Base-by-base conservation (phyloP, 1,284 basidiomycete genomes). In the Pulchroboletus neoregius region DNA sequence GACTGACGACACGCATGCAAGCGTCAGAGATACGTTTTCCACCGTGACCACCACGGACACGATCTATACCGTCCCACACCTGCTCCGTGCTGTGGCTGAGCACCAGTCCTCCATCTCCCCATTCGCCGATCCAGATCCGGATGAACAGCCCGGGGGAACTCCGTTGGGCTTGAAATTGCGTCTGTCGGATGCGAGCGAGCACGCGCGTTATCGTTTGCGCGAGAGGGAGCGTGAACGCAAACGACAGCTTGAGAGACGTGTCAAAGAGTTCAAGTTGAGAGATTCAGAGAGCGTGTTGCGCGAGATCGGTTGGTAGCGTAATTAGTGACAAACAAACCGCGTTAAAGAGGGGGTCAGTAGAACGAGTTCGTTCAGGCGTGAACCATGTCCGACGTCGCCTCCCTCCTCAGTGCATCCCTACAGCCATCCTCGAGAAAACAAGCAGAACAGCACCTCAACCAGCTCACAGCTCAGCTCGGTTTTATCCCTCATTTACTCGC, bases 381-480 rank as follows among this genome's bases (percentile, higher is more conserved):
- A n/a, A 36, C 22, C 46, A 87, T 87, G 85, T 71, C 82, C 23
- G 77, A 86, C 63, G 71, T 89, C 23, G 71, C 86, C 24, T 62
- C 72, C 35, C 77, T 90, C 38, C 76, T 91, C 37, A 75, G 80
- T 30, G 82, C 82, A 0, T 93, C 91, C 2, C 77, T 93, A 24
- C 75, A 83, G 52, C 88, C 90, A 3, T 58, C 74, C 1, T 81
- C 82, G 0, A 73, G 92, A 48, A 87, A 91, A 63, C 74, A 84
- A 39, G 91, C 93, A 0, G 94, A 96, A 60, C 79, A 85, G 41
- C 80, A 72, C 53, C 80, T 96, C 5, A 70, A 74, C 48, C 66
- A 75, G 35, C 75, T 85, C 55, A 87, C 89, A 56, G 53, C 68
- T 2, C 87, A 93, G 60, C 74, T 75, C 2, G 88, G 87, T n/a